Conservation (phyloP, 805 yeast genomes). For the Pichia kluyveri region DNA sequence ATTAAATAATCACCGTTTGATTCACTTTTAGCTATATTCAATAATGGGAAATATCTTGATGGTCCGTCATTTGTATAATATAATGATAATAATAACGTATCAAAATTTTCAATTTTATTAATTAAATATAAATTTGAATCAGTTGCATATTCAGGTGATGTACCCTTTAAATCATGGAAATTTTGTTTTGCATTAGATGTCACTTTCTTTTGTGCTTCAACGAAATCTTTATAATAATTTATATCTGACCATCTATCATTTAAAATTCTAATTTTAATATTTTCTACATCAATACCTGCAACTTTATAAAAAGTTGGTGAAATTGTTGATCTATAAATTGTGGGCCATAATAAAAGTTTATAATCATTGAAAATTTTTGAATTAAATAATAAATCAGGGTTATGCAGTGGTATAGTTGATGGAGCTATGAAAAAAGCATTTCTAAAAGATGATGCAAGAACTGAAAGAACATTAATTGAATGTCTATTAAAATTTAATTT, state of each 20-base stretch:
- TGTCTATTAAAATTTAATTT: constrained; percentile 47
- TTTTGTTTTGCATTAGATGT: constrained; percentile 20
- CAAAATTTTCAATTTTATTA: constrained; percentile 44
- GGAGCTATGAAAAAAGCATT: constrained; percentile 65
- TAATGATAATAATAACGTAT: constrained; percentile 42
- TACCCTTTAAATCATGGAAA: constrained; percentile 55
- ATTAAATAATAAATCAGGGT: constrained; percentile 51
- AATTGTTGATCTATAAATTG: constrained; percentile 79
- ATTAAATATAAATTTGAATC: constrained; percentile 57
- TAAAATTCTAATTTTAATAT: constrained; percentile 18
- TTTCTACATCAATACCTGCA: constrained; percentile 46
- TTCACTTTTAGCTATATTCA: constrained; percentile 38
- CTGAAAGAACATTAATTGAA: constrained; percentile 60
- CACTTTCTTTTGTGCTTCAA: constrained; percentile 24
- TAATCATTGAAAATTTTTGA: constrained; percentile 43
- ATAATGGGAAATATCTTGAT: constrained; percentile 42
- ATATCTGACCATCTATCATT: constrained; percentile 23
- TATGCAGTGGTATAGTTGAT: constrained; percentile 61
- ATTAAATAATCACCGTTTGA: constrained; percentile 74
- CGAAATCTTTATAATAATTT: constrained; percentile 22
- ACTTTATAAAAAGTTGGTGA: constrained; percentile 64
- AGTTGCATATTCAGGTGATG: constrained; percentile 59
- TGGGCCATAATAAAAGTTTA: constrained; percentile 68
- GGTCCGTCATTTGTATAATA: constrained; percentile 56
- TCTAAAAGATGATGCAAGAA: constrained; percentile 64